phyloP scores from a whole-genome alignment of 78 protist species.

The Pelomyxa schiedti region DNA sequence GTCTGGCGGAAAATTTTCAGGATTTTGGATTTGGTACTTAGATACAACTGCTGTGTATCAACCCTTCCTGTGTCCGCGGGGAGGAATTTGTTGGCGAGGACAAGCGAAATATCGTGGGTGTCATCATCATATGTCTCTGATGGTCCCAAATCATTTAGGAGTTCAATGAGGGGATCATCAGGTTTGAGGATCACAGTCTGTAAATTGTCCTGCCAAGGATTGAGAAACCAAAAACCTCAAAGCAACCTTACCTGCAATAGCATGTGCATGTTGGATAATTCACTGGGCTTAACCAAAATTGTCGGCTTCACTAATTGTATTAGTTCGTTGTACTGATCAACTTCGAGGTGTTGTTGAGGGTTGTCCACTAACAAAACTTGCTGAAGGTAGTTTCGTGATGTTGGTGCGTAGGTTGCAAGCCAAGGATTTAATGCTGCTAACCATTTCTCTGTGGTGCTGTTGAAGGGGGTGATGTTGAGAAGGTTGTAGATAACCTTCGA shows the following conservation, averaged over 20 bases:
- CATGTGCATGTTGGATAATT: slow-evolving; percentile 40
- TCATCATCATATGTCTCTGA: slow-evolving; percentile 42
- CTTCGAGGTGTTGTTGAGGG: slow-evolving; percentile 60
- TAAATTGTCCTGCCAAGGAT: too few relatives aligned
- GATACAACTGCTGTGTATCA: too few relatives aligned
- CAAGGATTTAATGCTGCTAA: slow-evolving; percentile 38
- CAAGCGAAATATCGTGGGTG: slow-evolving; percentile 47
- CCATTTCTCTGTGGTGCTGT: slow-evolving; percentile 45
- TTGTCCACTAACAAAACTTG: slow-evolving; percentile 53
- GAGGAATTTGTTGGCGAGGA: slow-evolving; percentile 50
- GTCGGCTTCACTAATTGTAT: slow-evolving; percentile 58
- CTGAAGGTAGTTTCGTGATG: slow-evolving; percentile 34
- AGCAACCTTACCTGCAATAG: too few relatives aligned
- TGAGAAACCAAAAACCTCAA: too few relatives aligned
- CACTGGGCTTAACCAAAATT: slow-evolving; percentile 42
- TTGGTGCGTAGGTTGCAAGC: slow-evolving; percentile 34
- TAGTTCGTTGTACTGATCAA: slow-evolving; percentile 56
- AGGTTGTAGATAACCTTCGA: slow-evolving; percentile 52
- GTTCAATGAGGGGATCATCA: slow-evolving; percentile 52
- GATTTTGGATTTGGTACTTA: too few relatives aligned
- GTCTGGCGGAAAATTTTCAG: too few relatives aligned
- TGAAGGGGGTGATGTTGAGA: slow-evolving; percentile 55
- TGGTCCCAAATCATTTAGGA: slow-evolving; percentile 55
- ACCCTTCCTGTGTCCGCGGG: slow-evolving; percentile 45
- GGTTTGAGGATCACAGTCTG: too few relatives aligned